Base-by-base conservation (phyloP, 2,329 filamentous ascomycete species). In the Colletotrichum sp. region DNA sequence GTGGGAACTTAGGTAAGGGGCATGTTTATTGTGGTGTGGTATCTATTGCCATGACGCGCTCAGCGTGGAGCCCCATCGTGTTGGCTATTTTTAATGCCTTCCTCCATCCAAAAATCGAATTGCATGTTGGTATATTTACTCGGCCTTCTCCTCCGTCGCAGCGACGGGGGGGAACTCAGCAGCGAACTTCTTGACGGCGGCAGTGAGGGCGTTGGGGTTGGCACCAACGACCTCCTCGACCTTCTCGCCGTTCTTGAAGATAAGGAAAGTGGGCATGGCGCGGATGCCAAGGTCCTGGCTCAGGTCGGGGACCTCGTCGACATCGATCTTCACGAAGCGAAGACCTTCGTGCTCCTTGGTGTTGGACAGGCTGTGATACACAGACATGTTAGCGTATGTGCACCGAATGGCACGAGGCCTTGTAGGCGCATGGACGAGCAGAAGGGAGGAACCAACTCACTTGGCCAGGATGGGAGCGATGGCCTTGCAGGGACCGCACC, bases 401-500 rank as follows among this genome's bases (percentile, higher is more conserved):
- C 24, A 26, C 5, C 24, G 24, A 26, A 5, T 3, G 24, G 24
- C 3, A 5, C 24, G 24, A 4, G 5, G 24, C 24, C 24, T 5
- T 26, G 24, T 26, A 26, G 24, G 24, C 4, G 24, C 24, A 26
- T 26, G 24, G 24, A n/a, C n/a, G n/a, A 26, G 24, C 4, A 26
- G 24, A 26, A 3, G 5, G 24, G 5, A 26, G 24, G 24, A 26
- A 26, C 24, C 24, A 26, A 26, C 91, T 83, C 86, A 93, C 90
- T 93, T 89, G 80, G 90, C 90, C 74, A 98, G 88, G 77, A 92
- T 86, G 75, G 96, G 96, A 21, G 95, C 92, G 81, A 98, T 97
- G 81, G 93, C 90, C 90, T 96, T 98, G 94, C 96, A 99, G 76
- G 96, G 96, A 76, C 95, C 96, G 89, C 96, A 99, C 96, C 96